Evolutionary conservation across 345 rosid genomes (phyloP).

Genomic region (Populus alba): DNA sequence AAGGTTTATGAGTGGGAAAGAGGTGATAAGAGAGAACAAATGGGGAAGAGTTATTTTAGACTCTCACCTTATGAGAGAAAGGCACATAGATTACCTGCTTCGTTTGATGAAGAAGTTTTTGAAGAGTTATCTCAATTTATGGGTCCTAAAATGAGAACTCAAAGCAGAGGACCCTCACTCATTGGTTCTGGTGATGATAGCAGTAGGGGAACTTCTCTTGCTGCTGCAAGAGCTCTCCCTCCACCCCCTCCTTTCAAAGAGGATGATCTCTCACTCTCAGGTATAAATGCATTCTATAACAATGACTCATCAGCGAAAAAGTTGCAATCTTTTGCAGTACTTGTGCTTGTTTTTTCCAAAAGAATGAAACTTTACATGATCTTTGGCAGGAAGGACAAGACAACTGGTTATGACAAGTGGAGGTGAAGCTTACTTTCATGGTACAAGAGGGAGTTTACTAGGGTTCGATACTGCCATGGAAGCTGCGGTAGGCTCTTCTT

Average conservation of each 20-base stretch:
- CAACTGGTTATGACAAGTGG: conserved; percentile 50
- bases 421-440: conserved; percentile 38
- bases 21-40: conserved; percentile 63
- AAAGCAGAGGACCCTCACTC: conserved; percentile 31
- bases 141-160: conserved; percentile 74
- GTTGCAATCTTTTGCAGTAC: background rate
- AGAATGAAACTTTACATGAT: background rate
- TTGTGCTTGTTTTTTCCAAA: background rate
- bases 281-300: conserved; percentile 13
- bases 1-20: conserved; percentile 96
- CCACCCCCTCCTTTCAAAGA: conserved; percentile 61
- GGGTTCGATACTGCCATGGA: conserved; percentile 54
- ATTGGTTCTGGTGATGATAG: conserved; percentile 30
- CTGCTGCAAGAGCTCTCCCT: conserved; percentile 41
- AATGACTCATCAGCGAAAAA: background rate
- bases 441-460: conserved; percentile 37
- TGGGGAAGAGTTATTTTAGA: conserved; percentile 91
- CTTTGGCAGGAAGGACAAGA: conserved; percentile 58
- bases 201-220: conserved; percentile 9
- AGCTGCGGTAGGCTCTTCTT: conserved; percentile 27
- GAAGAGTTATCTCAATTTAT: conserved; percentile 91
- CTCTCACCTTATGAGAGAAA: conserved; percentile 94
- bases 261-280: conserved; percentile 46
- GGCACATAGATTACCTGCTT: conserved; percentile 79
- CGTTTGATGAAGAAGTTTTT: conserved; percentile 93